Conservation (phyloP, 2,329 filamentous ascomycete species). For the Teratosphaeria zuluensis region DNA sequence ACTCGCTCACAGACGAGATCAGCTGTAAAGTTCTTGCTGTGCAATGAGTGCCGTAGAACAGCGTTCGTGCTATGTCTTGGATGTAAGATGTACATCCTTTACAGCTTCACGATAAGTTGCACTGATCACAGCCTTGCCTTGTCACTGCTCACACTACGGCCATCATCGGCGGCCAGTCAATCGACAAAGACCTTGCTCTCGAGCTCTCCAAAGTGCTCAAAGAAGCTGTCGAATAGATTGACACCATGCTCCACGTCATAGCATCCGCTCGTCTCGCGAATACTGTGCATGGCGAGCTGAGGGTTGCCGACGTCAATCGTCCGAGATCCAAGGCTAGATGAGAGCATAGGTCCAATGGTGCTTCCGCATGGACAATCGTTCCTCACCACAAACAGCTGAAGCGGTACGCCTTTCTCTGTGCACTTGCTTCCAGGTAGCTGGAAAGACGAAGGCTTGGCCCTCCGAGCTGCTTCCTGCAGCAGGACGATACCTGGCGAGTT, state of each 20-base stretch:
- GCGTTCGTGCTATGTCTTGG: no score
- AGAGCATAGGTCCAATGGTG: constrained; percentile 96
- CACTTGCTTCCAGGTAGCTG: constrained; percentile 25
- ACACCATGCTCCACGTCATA: constrained; percentile 82
- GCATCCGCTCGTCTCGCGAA: constrained; percentile 81
- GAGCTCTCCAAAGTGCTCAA: constrained; percentile 70
- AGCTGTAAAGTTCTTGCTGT: no score
- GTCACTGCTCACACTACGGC: neutral
- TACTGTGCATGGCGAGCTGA: constrained; percentile 94
- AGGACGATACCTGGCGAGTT: constrained; percentile 93
- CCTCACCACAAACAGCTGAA: constrained; percentile 91
- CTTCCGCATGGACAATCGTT: constrained; percentile 93
- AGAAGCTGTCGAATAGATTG: constrained; percentile 79
- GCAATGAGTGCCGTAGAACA: no score
- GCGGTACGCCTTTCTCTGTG: constrained; percentile 61
- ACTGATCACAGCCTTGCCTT: neutral
- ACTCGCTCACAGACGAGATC: no score
- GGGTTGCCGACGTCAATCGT: constrained; percentile 91
- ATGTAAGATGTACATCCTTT: no score
- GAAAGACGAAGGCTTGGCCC: constrained; percentile 36
- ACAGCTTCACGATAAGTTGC: no score
- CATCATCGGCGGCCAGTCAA: constrained; percentile 75
- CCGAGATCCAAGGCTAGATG: constrained; percentile 72
- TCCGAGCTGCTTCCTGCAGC: constrained; percentile 71
- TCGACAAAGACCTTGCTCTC: constrained; percentile 70